phyloP scores from a whole-genome alignment of 2,329 filamentous ascomycete species.

The Metarhizium humberi region DNA sequence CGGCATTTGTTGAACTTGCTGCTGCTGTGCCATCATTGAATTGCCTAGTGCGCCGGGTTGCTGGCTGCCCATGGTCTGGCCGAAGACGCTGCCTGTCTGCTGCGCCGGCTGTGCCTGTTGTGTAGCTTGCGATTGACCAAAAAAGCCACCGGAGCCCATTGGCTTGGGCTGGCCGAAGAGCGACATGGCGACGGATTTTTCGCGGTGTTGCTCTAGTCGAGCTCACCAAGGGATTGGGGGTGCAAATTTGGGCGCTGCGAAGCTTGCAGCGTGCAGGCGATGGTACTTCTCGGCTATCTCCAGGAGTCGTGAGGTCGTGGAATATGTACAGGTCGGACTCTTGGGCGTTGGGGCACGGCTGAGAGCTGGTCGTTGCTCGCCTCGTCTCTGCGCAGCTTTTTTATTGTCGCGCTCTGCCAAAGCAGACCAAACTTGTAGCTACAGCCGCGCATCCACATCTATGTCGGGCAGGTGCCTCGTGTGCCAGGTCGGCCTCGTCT shows the following conservation, averaged over 20 bases:
- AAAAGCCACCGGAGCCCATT: constrained; percentile 21
- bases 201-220: constrained; percentile 2
- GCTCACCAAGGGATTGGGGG: constrained; percentile 4
- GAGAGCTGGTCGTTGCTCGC: not conserved
- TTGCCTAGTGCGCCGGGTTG: constrained; percentile 24
- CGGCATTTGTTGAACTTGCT: constrained; percentile 33
- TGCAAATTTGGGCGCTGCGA: not conserved
- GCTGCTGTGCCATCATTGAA: constrained; percentile 18
- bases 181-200: constrained; percentile 18
- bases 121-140: constrained; percentile 27
- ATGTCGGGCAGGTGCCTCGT: not conserved
- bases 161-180: constrained; percentile 32
- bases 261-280: not conserved
- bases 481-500: constrained; percentile 20
- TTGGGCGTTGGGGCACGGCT: not conserved
- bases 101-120: constrained; percentile 21
- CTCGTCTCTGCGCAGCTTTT: not conserved
- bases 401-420: constrained; percentile 5
- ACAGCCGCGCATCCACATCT: not conserved
- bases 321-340: not conserved
- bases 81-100: constrained; percentile 18
- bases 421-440: constrained; percentile 3
- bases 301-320: not conserved
- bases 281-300: not conserved
- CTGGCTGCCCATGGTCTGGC: constrained; percentile 24